Evolutionary conservation across 495 filamentous ascomycete species (phyloP).

Genomic region (Cairneyella variabilis): DNA sequence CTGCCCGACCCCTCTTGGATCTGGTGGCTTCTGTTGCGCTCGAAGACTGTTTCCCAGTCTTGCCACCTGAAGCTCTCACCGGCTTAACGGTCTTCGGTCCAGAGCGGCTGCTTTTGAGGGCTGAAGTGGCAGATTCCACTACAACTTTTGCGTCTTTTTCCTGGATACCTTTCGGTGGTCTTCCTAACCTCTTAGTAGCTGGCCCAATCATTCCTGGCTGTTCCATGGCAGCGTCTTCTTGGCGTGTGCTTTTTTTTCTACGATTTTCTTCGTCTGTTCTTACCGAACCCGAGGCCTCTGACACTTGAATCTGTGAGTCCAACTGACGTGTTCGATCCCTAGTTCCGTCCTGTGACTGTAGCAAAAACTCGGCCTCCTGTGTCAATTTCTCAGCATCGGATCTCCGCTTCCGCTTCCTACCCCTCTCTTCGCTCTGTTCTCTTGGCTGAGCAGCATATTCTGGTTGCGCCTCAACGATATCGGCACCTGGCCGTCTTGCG

Average conservation of each 20-base stretch:
- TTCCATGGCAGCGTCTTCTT: not conserved
- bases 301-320: not conserved
- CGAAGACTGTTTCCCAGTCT: not conserved
- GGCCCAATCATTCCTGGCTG: not conserved
- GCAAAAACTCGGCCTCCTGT: not conserved
- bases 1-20: not conserved
- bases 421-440: not conserved
- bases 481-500: not conserved
- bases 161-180: not conserved
- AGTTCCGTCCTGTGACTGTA: not conserved
- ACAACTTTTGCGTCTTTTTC: not conserved
- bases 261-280: not conserved
- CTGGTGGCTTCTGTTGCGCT: not conserved
- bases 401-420: not conserved
- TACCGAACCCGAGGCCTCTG: not conserved
- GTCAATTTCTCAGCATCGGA: not conserved
- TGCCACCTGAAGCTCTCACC: not conserved
- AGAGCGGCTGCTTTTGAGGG: not conserved
- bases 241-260: not conserved
- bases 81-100: not conserved
- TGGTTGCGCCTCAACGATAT: not conserved
- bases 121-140: constrained; percentile 14
- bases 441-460: not conserved
- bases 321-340: not conserved
- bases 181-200: not conserved